A percentile compares a stretch with the other conserved stretches of the same genome.
Conservation (phyloP, 2,329 filamentous ascomycete genomes). For the Tolypocladium nubicola region DNA sequence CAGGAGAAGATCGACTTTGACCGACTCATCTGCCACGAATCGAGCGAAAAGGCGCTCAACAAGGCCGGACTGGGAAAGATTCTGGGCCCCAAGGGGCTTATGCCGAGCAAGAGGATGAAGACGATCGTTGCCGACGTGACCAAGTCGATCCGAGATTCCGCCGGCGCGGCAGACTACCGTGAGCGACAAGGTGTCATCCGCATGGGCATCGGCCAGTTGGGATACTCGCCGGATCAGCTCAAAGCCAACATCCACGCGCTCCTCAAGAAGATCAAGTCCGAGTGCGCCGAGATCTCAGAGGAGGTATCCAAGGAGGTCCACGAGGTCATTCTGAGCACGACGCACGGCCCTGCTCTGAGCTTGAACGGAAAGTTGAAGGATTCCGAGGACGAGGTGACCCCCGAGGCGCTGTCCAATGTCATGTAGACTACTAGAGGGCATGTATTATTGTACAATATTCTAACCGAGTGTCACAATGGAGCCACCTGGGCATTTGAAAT, state of each 20-base stretch:
- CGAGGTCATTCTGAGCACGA: conserved; percentile 73
- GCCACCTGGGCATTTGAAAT: not conserved
- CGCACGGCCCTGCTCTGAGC: conserved; percentile 76
- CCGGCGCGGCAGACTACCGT: conserved; percentile 77
- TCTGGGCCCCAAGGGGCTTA: conserved; percentile 79
- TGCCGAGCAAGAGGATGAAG: conserved; percentile 81
- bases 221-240: conserved; percentile 79
- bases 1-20: conserved; percentile 77
- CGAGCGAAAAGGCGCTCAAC: conserved; percentile 66
- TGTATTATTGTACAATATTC: conserved; percentile 30
- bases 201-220: conserved; percentile 84
- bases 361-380: conserved; percentile 70
- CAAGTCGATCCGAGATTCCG: conserved; percentile 66
- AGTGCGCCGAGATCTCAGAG: conserved; percentile 60
- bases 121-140: conserved; percentile 79
- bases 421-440: conserved; percentile 31
- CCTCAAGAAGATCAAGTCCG: conserved; percentile 65
- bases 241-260: conserved; percentile 74
- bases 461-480: conserved; percentile 8
- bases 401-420: conserved; percentile 39
- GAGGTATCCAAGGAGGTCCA: conserved; percentile 33
- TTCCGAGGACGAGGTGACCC: conserved; percentile 43
- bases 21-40: conserved; percentile 73
- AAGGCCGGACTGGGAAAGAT: conserved; percentile 73
- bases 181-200: conserved; percentile 77